Base-by-base conservation (phyloP, 306 rosid species). In the Cicer arietinum region DNA sequence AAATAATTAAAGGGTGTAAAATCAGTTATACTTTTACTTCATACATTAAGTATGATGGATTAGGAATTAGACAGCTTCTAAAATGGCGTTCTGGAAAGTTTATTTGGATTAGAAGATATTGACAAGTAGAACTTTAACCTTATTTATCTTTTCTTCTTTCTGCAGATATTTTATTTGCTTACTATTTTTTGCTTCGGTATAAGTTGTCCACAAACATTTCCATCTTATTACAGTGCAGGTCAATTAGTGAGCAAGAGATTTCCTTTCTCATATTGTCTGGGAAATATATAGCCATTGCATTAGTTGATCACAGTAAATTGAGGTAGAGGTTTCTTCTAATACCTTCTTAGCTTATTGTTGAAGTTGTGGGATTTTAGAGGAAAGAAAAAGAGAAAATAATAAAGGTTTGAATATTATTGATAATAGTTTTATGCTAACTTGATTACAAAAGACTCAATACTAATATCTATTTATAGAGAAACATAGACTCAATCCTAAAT, bases 231-330 rank as follows among this genome's bases (percentile, higher is more conserved):
- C 99, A 94, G 98, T 83, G 91, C 90, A 89, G 93, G 83, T 92
- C 99, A 66, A 75, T 94, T 75, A 83, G 88, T 62, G 81, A 48
- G 83, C 86, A 90, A 79, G 96, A 86, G 75, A 87, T 94, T 75
- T 88, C 92, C 16, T 68, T 79, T 76, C 80, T 89, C 84, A 86
- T 94, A 69, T 80, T 94, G 84, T 87, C 93, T 22, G 96, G 99
- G 77, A 85, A 84, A 72, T 89, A 86, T 82, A 85, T 92, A 74
- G 96, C 91, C 44, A 89, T 94, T 75, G 96, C 93, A 50, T 86
- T 94, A 84, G 99, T 94, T 80, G 96, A 94, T 78, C 95, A 94
- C 73, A 83, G 67, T 78, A 94, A 83, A 80, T 81, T 94, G 89
- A 90, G 96, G 97, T 92, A 83, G 67, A 66, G 41, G 62, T 25